A percentile compares a stretch with the other conserved stretches of the same genome.
These are phyloP conservation scores for Artemisia annua DNA, from an alignment of 129 eudicot species.

Conservation along the genomic window DNA sequence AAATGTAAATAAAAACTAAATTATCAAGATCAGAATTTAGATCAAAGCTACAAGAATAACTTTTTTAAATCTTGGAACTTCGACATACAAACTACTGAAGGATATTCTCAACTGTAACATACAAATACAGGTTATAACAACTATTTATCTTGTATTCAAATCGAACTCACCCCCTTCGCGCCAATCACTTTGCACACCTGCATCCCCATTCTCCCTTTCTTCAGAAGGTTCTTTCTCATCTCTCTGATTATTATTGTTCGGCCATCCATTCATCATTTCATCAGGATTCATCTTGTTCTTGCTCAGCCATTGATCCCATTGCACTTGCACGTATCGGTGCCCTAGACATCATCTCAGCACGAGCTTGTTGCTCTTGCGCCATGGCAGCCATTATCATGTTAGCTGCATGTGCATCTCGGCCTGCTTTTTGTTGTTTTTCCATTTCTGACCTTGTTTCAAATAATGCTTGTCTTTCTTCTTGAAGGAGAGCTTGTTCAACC, in stretches of 20 bases:
- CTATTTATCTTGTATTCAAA: conserved; percentile 58
- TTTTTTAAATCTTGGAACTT: conserved; percentile 4
- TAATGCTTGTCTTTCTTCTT: conserved; percentile 65
- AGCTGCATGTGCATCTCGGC: conserved; percentile 52
- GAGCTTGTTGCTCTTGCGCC: conserved; percentile 40
- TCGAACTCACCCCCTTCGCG: conserved; percentile 85
- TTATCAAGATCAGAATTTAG: too few species aligned
- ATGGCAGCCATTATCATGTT: conserved; percentile 41
- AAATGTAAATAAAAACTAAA: too few species aligned
- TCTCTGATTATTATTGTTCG: conserved; percentile 38
- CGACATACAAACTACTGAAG: conserved; percentile 17
- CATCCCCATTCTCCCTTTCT: conserved; percentile 75
- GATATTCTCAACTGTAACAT: conserved; percentile 2
- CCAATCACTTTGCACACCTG: conserved; percentile 62
- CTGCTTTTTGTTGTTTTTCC: conserved; percentile 83
- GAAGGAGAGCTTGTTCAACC: conserved; percentile 51
- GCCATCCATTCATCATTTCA: conserved; percentile 47
- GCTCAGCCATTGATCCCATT: conserved; percentile 36
- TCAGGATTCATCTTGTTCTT: conserved; percentile 35
- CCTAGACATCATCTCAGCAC: conserved; percentile 42
- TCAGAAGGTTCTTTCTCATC: conserved; percentile 46
- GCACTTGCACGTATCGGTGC: conserved; percentile 42
- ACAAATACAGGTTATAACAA: conserved; percentile 1
- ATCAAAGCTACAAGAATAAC: too few species aligned
- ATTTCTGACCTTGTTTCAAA: conserved; percentile 64